phyloP scores from a whole-genome alignment of 2,329 filamentous ascomycete species.

The Hymenoscyphus fraxineus region DNA sequence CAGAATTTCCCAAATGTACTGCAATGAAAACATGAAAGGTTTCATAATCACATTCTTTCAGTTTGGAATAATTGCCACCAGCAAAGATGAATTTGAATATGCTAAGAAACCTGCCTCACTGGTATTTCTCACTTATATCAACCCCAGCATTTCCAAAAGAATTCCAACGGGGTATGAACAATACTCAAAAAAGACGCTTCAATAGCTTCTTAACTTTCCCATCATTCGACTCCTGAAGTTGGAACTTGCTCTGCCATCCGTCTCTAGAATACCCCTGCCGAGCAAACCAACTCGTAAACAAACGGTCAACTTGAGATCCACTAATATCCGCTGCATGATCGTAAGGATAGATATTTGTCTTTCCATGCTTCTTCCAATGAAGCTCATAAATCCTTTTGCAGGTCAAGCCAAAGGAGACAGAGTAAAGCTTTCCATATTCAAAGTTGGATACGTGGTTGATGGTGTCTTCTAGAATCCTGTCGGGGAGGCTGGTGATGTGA shows the following conservation, averaged over 20 bases:
- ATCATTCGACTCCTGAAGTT: background rate
- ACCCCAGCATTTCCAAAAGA: background rate
- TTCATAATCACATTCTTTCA: too few relatives aligned
- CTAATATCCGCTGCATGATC: background rate
- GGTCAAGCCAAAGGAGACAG: background rate
- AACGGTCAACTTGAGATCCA: background rate
- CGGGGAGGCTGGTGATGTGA: background rate
- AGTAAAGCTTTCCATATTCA: background rate
- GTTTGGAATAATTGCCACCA: too few relatives aligned
- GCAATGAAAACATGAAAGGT: too few relatives aligned
- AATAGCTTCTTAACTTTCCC: background rate
- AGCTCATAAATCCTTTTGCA: background rate
- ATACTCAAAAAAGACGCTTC: background rate
- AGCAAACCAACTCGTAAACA: background rate
- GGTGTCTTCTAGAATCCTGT: background rate
- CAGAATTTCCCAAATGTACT: too few relatives aligned
- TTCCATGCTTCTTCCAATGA: background rate
- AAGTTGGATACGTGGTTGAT: background rate
- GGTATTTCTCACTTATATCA: background rate
- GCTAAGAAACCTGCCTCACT: too few relatives aligned
- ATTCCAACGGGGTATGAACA: background rate
- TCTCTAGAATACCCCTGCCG: background rate
- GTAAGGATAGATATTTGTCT: background rate
- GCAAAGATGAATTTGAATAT: too few relatives aligned
- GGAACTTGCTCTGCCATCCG: background rate